Evolutionary conservation across 2,329 filamentous ascomycete genomes (phyloP).

Genomic region (Fusarium sp.): DNA sequence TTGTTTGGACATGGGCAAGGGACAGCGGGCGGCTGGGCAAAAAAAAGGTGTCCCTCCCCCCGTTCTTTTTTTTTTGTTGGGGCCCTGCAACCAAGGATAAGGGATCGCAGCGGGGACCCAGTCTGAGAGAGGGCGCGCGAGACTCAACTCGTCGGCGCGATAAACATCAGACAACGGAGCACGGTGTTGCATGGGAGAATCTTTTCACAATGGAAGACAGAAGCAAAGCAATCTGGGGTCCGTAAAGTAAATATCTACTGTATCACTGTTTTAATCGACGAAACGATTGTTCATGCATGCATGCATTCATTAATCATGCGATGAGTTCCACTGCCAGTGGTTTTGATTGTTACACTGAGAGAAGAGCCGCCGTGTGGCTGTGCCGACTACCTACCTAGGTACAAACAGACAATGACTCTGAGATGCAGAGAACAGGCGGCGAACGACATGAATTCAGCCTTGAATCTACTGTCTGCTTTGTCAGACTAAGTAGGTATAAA

Average conservation of each 20-base stretch:
- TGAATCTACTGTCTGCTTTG: background rate
- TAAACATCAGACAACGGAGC: conserved; percentile 29
- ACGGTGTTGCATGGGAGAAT: conserved; percentile 38
- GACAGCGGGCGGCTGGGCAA: conserved; percentile 31
- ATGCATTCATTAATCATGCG: background rate
- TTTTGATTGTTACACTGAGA: background rate
- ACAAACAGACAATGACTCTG: background rate
- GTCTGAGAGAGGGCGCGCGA: conserved; percentile 23
- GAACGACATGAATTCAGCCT: background rate
- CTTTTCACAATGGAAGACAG: conserved; percentile 28
- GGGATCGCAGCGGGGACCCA: conserved; percentile 36
- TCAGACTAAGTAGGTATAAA: background rate
- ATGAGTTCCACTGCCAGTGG: background rate
- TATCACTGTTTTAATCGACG: conserved; percentile 41
- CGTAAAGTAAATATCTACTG: conserved; percentile 36
- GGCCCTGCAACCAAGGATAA: conserved; percentile 39
- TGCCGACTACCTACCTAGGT: background rate
- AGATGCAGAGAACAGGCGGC: background rate
- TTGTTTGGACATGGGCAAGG: conserved; percentile 39
- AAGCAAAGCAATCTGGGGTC: conserved; percentile 25
- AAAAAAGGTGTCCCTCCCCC: conserved; percentile 29
- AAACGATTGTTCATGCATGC: conserved; percentile 32
- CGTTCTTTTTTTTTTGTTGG: conserved; percentile 42
- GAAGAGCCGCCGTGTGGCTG: conserved; percentile 11
- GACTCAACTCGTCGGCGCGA: conserved; percentile 21